Conservation (phyloP, 2,329 filamentous ascomycete genomes). For the Ophiocordyceps polyrhachis-furcata region DNA sequence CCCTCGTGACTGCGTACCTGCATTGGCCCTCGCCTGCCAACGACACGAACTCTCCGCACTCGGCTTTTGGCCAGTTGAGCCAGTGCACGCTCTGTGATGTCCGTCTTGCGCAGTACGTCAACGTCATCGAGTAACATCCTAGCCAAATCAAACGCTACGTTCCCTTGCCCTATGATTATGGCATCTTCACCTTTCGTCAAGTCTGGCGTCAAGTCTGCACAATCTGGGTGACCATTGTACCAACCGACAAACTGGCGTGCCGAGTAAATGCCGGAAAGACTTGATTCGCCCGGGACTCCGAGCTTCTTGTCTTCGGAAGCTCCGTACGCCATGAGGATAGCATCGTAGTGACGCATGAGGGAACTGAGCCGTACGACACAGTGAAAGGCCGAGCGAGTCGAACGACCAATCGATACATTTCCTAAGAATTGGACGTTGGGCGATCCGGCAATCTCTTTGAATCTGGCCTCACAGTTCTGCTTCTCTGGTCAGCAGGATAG, state of each 20-base stretch:
- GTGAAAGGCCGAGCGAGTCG: constrained; percentile 18
- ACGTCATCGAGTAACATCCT: constrained; percentile 67
- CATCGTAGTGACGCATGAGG: constrained; percentile 72
- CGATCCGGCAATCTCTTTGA: constrained; percentile 69
- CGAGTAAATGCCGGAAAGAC: constrained; percentile 58
- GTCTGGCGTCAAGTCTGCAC: constrained; percentile 51
- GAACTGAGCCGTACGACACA: constrained; percentile 43
- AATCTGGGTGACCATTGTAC: constrained; percentile 92
- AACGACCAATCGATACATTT: constrained; percentile 61
- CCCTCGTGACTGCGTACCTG: constrained; percentile 58
- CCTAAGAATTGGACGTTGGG: constrained; percentile 79
- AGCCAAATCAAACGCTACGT: constrained; percentile 87
- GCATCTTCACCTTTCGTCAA: constrained; percentile 62
- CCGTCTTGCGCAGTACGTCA: constrained; percentile 57
- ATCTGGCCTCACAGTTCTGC: constrained; percentile 88
- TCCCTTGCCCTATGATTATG: constrained; percentile 83
- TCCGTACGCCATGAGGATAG: constrained; percentile 82
- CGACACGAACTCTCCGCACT: constrained; percentile 65
- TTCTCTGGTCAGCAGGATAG: neutral
- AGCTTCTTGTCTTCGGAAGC: constrained; percentile 68
- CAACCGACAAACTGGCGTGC: constrained; percentile 90
- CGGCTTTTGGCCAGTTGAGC: constrained; percentile 52
- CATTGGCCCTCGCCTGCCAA: constrained; percentile 75
- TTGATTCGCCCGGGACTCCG: constrained; percentile 60
- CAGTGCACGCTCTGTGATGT: constrained; percentile 75